These are phyloP conservation scores for Tieghemostelium lacteum DNA, from an alignment of 78 protist genomes.

Conservation along the genomic window DNA sequence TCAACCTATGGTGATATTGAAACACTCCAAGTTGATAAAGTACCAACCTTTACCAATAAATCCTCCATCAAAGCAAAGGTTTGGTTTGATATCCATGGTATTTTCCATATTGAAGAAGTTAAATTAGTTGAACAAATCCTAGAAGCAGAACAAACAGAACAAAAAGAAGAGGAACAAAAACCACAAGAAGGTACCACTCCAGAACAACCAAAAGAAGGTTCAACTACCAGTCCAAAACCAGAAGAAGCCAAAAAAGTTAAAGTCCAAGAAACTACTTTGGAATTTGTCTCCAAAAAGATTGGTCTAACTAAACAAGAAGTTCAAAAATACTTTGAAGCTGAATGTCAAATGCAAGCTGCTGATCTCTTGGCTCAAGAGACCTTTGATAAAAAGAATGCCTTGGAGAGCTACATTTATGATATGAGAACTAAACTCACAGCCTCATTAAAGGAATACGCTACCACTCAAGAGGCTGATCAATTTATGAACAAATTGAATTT, in stretches of 20 bases:
- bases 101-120: constrained; percentile 85
- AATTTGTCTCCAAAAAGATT: background rate
- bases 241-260: constrained; percentile 75
- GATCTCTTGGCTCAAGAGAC: constrained; percentile 83
- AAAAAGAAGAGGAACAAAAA: constrained; percentile 6
- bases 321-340: constrained; percentile 69
- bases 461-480: constrained; percentile 26
- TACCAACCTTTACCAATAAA: constrained; percentile 55
- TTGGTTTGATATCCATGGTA: constrained; percentile 85
- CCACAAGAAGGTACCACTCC: constrained; percentile 10
- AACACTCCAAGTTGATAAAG: constrained; percentile 38
- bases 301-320: constrained; percentile 42
- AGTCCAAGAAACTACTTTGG: constrained; percentile 59
- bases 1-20: constrained; percentile 45
- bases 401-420: constrained; percentile 93
- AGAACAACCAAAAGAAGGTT: constrained; percentile 30
- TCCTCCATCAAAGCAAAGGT: constrained; percentile 83
- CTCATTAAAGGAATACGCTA: constrained; percentile 45
- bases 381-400: constrained; percentile 82
- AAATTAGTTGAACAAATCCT: constrained; percentile 59
- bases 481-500: constrained; percentile 36
- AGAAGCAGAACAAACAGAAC: constrained; percentile 55
- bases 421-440: constrained; percentile 81
- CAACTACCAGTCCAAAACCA: constrained; percentile 11
- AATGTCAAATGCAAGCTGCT: constrained; percentile 79